A percentile compares a stretch with the other conserved stretches of the same genome.
phyloP scores from a whole-genome alignment of 1,284 basidiomycete species.

The Nidula niveotomentosa region DNA sequence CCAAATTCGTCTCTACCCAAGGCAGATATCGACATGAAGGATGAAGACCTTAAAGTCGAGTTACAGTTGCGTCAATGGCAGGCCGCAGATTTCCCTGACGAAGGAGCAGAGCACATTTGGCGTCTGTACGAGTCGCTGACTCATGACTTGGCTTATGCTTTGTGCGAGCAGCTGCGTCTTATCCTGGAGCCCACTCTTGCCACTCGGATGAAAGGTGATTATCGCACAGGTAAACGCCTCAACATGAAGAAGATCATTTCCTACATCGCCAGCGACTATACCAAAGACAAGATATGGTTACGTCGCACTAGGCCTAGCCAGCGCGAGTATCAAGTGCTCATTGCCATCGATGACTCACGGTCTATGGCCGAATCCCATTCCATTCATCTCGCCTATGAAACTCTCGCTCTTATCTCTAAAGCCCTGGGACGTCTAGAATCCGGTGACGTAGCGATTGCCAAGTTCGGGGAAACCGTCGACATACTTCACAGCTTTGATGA shows the following conservation, averaged over 20 bases:
- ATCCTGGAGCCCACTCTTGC: slow-evolving; percentile 96
- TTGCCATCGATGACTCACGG: slow-evolving; percentile 94
- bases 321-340: slow-evolving; percentile 94
- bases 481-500: slow-evolving; percentile 87
- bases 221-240: slow-evolving; percentile 95
- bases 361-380: slow-evolving; percentile 97
- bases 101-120: slow-evolving; percentile 81
- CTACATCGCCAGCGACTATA: slow-evolving; percentile 98
- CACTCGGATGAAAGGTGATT: slow-evolving; percentile 95
- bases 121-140: slow-evolving; percentile 89
- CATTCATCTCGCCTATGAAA: slow-evolving; percentile 93
- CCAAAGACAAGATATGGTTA: slow-evolving; percentile 99
- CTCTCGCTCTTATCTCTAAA: slow-evolving; percentile 89
- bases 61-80: slow-evolving; percentile 66
- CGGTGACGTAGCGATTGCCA: slow-evolving; percentile 90
- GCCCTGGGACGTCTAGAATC: slow-evolving; percentile 93
- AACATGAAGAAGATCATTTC: slow-evolving; percentile 99
- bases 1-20: slow-evolving; percentile 21
- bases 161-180: slow-evolving; percentile 96
- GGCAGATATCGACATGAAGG: slow-evolving; percentile 36
- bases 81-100: slow-evolving; percentile 53
- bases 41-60: slow-evolving; percentile 52
- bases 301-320: slow-evolving; percentile 92
- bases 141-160: slow-evolving; percentile 85
- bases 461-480: slow-evolving; percentile 89